phyloP scores from a whole-genome alignment of 2,329 filamentous ascomycete genomes.

The Aspergillus versicolor region DNA sequence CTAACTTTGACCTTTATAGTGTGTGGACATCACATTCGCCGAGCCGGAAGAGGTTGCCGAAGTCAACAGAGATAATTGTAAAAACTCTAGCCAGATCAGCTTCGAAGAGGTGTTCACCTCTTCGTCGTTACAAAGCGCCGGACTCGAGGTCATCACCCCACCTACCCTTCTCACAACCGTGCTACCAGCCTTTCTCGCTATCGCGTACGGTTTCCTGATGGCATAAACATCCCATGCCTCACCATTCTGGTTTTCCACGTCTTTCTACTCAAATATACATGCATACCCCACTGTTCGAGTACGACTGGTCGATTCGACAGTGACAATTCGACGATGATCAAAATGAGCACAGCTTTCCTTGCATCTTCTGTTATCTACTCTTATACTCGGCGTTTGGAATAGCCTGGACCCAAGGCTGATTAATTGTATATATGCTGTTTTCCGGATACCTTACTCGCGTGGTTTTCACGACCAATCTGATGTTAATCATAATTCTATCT shows the following conservation, averaged over 20 bases:
- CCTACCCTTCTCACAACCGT: constrained; percentile 19
- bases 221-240: neutral
- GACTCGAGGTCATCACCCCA: constrained; percentile 16
- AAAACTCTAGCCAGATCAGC: constrained; percentile 75
- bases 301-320: constrained; percentile 4
- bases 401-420: neutral
- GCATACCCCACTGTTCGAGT: neutral
- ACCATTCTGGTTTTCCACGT: neutral
- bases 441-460: neutral
- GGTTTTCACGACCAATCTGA: neutral
- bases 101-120: constrained; percentile 71
- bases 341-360: neutral
- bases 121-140: constrained; percentile 25
- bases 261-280: neutral
- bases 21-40: constrained; percentile 90
- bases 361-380: neutral
- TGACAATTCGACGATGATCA: constrained; percentile 1
- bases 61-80: constrained; percentile 82
- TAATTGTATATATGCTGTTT: neutral
- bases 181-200: constrained; percentile 28
- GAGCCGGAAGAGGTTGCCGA: constrained; percentile 72
- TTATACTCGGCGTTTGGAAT: neutral
- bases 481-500: neutral
- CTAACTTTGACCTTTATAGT: constrained; percentile 52
- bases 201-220: constrained; percentile 8